These are phyloP conservation scores for Torrubiella hemipterigena DNA, from an alignment of 2,329 filamentous ascomycete species.

Conservation along the genomic window DNA sequence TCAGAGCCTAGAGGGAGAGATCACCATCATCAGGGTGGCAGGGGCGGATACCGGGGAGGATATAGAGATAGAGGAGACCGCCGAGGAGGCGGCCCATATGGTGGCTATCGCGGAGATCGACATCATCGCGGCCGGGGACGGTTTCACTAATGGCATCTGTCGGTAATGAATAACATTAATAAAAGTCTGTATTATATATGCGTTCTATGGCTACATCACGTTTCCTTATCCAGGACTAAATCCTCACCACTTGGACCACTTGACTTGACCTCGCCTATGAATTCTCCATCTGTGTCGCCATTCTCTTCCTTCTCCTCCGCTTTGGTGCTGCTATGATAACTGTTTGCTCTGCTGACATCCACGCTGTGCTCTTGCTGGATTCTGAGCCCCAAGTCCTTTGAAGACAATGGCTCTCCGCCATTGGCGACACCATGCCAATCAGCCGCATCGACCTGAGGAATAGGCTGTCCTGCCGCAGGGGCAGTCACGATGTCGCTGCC, in stretches of 20 bases:
- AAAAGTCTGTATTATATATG: too few species aligned
- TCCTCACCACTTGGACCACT: slow-evolving; percentile 1
- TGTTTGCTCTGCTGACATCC: not conserved
- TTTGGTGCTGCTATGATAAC: not conserved
- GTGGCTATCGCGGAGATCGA: slow-evolving; percentile 20
- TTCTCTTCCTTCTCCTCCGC: not conserved
- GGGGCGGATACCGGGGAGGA: slow-evolving; percentile 17
- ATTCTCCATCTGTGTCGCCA: not conserved
- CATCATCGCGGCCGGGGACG: slow-evolving; percentile 20
- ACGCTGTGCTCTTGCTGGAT: not conserved
- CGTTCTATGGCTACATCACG: too few species aligned
- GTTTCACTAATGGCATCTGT: slow-evolving; percentile 15
- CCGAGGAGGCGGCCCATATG: slow-evolving; percentile 20
- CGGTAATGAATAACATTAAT: too few species aligned
- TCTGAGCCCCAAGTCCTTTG: not conserved
- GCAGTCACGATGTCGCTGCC: not conserved
- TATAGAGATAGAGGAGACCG: slow-evolving; percentile 20
- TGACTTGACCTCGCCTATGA: too few species aligned
- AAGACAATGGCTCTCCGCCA: not conserved
- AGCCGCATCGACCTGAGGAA: not conserved
- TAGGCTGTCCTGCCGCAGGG: not conserved
- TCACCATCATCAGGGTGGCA: slow-evolving; percentile 2
- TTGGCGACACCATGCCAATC: not conserved
- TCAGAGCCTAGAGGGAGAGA: slow-evolving; percentile 12
- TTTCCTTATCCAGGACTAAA: too few species aligned